Base-by-base conservation (phyloP, 345 rosid genomes). In the Corymbia maculata region DNA sequence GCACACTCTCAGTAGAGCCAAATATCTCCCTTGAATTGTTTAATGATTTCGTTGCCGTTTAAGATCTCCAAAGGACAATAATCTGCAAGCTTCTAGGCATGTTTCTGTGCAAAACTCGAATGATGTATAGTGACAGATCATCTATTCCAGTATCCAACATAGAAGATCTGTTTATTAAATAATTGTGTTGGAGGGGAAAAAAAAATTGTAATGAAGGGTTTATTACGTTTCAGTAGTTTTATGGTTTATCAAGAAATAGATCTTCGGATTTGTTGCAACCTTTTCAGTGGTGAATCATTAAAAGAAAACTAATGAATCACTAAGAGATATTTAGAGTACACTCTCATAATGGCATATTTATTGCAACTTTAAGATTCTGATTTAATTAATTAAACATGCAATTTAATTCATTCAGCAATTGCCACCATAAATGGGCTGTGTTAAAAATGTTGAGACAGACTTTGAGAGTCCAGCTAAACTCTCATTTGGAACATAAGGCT, bases 1-100 rank as follows among this genome's bases (percentile, higher is more conserved):
- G 0, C 75, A n/a, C 68, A 26, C 3, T 2, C 68, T 0, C 15
- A 1, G 14, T 1, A 0, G 0, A 3, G 8, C 9, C 0, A 16
- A 17, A 64, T 6, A 12, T n/a, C 36, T 6, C 19, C 32, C 30
- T 13, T 64, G 0, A 13, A 13, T n/a, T 6, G 42, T 36, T 36
- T 36, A 36, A 36, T 15, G n/a, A 4, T 24, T 11, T 28, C 32
- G 9, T 64, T 6, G 32, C n/a, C 17, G 36, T 13, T 6, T n/a
- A 36, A 2, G 0, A n/a, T n/a, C 75, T n/a, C 4, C 5, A 4
- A 1, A 2, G 17, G 9, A 64, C 17, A 64, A 64, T n/a, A 64
- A 64, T 15, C 4, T 64, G 59, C 32, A 64, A 13, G 36, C 36
- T 64, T 64, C 75, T 6, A 17, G 13, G 75, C 36, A 13, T n/a